Percentiles rank a stretch among this genome's conserved stretches.
phyloP scores from a whole-genome alignment of 2,329 filamentous ascomycete species.

The Neospermospora avenae region DNA sequence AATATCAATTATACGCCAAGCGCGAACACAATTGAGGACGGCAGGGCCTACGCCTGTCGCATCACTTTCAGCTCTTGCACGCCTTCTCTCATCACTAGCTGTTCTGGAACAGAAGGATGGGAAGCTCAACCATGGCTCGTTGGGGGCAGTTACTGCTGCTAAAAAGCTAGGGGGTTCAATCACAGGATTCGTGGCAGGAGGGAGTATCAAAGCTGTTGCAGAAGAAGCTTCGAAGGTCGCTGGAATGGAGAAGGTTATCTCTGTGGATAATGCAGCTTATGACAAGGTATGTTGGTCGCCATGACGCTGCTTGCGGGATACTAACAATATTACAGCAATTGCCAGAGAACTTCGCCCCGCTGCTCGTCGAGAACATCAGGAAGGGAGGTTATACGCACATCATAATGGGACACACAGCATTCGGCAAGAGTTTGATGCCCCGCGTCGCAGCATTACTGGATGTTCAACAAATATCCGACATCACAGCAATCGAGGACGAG shows the following conservation, averaged over 20 bases:
- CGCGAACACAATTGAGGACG: constrained; percentile 41
- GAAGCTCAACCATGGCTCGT: constrained; percentile 75
- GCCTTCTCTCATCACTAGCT: constrained; percentile 82
- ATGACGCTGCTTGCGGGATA: background rate
- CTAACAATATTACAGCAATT: constrained; percentile 58
- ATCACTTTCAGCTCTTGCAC: constrained; percentile 52
- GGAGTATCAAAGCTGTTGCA: constrained; percentile 70
- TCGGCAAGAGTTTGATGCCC: constrained; percentile 93
- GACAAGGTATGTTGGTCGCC: constrained; percentile 64
- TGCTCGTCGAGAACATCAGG: constrained; percentile 95
- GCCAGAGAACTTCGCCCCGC: constrained; percentile 88
- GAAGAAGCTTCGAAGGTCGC: constrained; percentile 84
- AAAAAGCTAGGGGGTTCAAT: constrained; percentile 81
- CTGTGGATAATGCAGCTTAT: constrained; percentile 84
- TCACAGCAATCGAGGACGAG: constrained; percentile 80
- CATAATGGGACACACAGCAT: constrained; percentile 86
- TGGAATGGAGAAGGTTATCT: constrained; percentile 87
- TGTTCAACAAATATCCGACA: constrained; percentile 89
- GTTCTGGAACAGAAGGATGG: constrained; percentile 91
- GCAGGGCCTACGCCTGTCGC: constrained; percentile 38
- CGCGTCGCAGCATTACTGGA: constrained; percentile 89
- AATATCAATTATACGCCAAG: constrained; percentile 31
- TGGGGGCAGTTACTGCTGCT: constrained; percentile 83
- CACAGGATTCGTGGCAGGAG: constrained; percentile 84
- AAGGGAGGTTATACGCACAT: constrained; percentile 92